These are phyloP conservation scores for Durotheca rogersii DNA, from an alignment of 495 filamentous ascomycete genomes.

Conservation along the genomic window DNA sequence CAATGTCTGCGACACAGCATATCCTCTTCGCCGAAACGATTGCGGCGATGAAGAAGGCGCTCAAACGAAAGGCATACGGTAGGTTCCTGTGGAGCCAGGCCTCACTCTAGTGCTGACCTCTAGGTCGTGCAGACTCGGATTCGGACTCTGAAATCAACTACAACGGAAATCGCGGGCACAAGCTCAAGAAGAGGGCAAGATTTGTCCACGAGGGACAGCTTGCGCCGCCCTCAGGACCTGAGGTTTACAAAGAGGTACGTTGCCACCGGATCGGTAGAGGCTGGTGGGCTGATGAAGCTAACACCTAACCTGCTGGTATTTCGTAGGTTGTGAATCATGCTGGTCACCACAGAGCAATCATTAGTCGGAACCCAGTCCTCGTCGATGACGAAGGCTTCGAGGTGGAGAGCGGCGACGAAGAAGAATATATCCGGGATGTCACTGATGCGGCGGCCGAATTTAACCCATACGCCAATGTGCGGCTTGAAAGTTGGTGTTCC, in stretches of 20 bases:
- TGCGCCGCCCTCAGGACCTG: constrained; percentile 65
- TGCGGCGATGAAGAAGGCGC: constrained; percentile 70
- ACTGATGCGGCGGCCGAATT: constrained; percentile 70
- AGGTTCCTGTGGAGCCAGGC: constrained; percentile 13
- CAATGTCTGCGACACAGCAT: constrained; percentile 73
- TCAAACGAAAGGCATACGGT: constrained; percentile 64
- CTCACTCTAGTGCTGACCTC: constrained; percentile 12
- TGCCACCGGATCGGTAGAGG: constrained; percentile 7
- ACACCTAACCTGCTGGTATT: constrained; percentile 2
- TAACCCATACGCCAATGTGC: constrained; percentile 79
- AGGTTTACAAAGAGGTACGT: constrained; percentile 82
- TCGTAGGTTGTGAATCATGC: constrained; percentile 76
- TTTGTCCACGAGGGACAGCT: constrained; percentile 77
- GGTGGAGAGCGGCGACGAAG: constrained; percentile 77
- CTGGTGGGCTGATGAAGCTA: neutral
- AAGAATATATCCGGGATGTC: constrained; percentile 60
- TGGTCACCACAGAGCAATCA: constrained; percentile 80
- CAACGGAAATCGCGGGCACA: constrained; percentile 87
- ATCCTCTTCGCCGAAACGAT: constrained; percentile 71
- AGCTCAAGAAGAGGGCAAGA: constrained; percentile 78
- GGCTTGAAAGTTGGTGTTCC: constrained; percentile 70
- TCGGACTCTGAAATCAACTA: constrained; percentile 80
- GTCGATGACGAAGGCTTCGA: constrained; percentile 88
- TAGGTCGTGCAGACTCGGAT: constrained; percentile 64
- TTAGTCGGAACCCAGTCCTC: constrained; percentile 69